Conservation (phyloP, 2,329 filamentous ascomycete genomes). For the Claviceps monticola region DNA sequence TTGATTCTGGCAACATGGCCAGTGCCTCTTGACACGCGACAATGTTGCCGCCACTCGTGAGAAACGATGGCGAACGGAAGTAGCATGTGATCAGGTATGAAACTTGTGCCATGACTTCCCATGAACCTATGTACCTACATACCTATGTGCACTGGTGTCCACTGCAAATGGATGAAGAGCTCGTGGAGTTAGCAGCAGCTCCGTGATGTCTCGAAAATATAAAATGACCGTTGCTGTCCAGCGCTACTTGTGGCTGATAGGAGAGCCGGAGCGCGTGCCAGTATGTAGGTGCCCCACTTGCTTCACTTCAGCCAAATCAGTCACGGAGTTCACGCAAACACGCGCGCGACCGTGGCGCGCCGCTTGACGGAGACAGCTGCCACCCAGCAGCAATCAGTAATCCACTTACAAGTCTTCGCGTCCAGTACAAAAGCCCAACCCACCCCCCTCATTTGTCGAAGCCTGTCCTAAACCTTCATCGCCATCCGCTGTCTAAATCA, state of each 20-base stretch:
- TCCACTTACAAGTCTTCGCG: constrained; percentile 33
- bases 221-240: too few species aligned
- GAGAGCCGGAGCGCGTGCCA: neutral
- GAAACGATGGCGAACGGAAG: neutral
- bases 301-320: constrained; percentile 3
- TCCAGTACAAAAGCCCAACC: constrained; percentile 47
- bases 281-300: neutral
- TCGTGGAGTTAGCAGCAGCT: too few species aligned
- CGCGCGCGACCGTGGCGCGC: constrained; percentile 9
- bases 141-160: too few species aligned
- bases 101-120: too few species aligned
- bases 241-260: neutral
- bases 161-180: too few species aligned
- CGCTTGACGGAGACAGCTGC: constrained; percentile 7
- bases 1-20: neutral
- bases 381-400: constrained; percentile 39
- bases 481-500: constrained; percentile 22
- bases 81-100: too few species aligned
- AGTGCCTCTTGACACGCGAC: neutral
- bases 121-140: too few species aligned
- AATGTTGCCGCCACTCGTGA: neutral
- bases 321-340: constrained; percentile 4
- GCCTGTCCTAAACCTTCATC: constrained; percentile 32
- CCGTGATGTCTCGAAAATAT: too few species aligned
- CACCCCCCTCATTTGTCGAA: constrained; percentile 35